phyloP scores from a whole-genome alignment of 371 early-diverging fungal genomes.

The Actinomucor elegans region DNA sequence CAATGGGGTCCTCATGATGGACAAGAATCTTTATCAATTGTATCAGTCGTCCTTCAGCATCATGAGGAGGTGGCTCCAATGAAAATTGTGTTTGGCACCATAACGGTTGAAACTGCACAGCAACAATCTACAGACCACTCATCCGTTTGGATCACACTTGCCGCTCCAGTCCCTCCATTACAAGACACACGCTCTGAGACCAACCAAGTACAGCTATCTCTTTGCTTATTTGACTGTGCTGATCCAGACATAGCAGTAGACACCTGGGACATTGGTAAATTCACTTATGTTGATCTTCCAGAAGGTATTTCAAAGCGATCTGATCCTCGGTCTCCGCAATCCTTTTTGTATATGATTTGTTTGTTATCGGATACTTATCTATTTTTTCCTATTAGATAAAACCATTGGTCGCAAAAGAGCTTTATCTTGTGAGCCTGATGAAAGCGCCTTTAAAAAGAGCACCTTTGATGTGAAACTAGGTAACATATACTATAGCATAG shows the following conservation, averaged over 20 bases:
- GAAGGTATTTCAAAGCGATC: slow-evolving; percentile 16
- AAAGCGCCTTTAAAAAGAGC: slow-evolving; percentile 1
- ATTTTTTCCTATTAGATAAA: background rate
- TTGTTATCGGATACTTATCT: slow-evolving; percentile 2
- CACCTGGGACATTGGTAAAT: slow-evolving; percentile 10
- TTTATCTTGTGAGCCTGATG: slow-evolving; percentile 9
- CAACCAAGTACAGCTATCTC: slow-evolving; percentile 5
- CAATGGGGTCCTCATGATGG: slow-evolving; percentile 21
- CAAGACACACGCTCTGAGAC: slow-evolving; percentile 4
- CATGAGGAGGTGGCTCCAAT: slow-evolving; percentile 5
- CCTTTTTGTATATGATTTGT: background rate
- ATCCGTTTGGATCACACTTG: slow-evolving; percentile 14
- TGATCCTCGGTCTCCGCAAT: background rate
- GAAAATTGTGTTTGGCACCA: slow-evolving; percentile 16
- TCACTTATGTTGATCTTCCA: slow-evolving; percentile 4
- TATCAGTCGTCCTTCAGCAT: slow-evolving; percentile 7
- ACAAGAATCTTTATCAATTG: background rate
- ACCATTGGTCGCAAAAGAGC: slow-evolving; percentile 5
- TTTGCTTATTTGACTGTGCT: slow-evolving; percentile 4
- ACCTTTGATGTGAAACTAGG: background rate
- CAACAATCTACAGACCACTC: background rate
- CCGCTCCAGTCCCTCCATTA: slow-evolving; percentile 9
- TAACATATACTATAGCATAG: too few relatives aligned
- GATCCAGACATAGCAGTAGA: slow-evolving; percentile 7
- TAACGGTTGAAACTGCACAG: slow-evolving; percentile 17